Base-by-base conservation (phyloP, 192 early-diverging fungal genomes). In the Coemansia sp. region DNA sequence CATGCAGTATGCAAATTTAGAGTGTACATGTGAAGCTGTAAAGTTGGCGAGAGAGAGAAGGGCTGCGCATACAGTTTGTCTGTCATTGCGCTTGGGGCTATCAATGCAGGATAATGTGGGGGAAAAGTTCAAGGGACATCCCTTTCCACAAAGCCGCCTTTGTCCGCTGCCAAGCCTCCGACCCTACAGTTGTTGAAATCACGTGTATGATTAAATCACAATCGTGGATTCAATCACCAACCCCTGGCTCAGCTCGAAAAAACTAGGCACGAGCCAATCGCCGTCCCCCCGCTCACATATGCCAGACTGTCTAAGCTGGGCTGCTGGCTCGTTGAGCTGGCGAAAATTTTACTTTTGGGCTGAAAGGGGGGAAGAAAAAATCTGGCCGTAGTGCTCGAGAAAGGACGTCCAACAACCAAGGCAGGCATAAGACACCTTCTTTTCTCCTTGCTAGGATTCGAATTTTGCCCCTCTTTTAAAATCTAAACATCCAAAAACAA, bases 371-470 rank as follows among this genome's bases (percentile, higher is more conserved):
- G 37, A 33, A 19, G n/a, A 17, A 60, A 71, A 72, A 69, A 47
- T 43, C 59, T 52, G 65, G 30, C 44, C 16, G 46, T 49, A 49
- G 46, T 19, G 21, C 49, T 50, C 21, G 17, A 46, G 65, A 67
- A 67, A 59, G 57, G 53, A 19, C 55, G 55, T 33, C 55, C 55
- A 38, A 19, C 42, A 37, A n/a, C 21, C 49, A 32, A 8, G 35
- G 23, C 46, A 72, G 75, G 66, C 69, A 39, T 32, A 30, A 64
- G 70, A 66, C 32, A 69, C 75, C 66, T 72, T 77, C 80, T 82
- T 82, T 82, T 77, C 75, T 72, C 66, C 72, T 68, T 69, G 73
- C 44, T 66, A 66, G 68, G 80, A 73, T 65, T 69, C 61, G 57
- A 64, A 76, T 62, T 67, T 46, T 33, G 53, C 61, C 44, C 50